A percentile compares a stretch with the other conserved stretches of the same genome.
Evolutionary conservation across 306 rosid species (phyloP).

Genomic region (Notholithocarpus densiflorus): DNA sequence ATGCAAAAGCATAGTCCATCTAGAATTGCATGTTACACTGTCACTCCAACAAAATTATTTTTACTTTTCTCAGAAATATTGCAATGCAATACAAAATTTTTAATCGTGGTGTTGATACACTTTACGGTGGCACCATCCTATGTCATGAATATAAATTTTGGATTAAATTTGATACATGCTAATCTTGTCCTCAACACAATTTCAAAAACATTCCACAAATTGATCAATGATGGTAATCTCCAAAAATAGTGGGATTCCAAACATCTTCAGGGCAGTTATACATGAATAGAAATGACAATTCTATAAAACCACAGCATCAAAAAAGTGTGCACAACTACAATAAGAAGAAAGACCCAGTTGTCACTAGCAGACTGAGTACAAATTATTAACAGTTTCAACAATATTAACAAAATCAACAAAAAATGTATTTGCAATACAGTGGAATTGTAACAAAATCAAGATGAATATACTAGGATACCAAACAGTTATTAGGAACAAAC

Average conservation of each 20-base stretch:
- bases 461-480: background rate
- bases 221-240: background rate
- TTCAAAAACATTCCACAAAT: background rate
- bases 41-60: background rate
- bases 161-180: background rate
- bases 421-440: background rate
- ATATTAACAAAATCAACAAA: background rate
- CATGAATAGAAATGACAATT: background rate
- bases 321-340: background rate
- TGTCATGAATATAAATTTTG: background rate
- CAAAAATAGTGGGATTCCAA: background rate
- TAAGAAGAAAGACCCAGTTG: background rate
- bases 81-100: background rate
- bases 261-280: background rate
- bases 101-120: background rate
- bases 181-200: background rate
- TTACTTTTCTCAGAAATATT: background rate
- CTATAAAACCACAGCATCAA: background rate
- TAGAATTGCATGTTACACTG: background rate
- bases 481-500: background rate
- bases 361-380: background rate
- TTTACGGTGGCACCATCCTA: background rate
- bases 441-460: background rate
- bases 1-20: background rate
- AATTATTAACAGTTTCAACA: background rate